Evolutionary conservation across 2,329 filamentous ascomycete genomes (phyloP).

Genomic region (Magnaporthiopsis incrustans): DNA sequence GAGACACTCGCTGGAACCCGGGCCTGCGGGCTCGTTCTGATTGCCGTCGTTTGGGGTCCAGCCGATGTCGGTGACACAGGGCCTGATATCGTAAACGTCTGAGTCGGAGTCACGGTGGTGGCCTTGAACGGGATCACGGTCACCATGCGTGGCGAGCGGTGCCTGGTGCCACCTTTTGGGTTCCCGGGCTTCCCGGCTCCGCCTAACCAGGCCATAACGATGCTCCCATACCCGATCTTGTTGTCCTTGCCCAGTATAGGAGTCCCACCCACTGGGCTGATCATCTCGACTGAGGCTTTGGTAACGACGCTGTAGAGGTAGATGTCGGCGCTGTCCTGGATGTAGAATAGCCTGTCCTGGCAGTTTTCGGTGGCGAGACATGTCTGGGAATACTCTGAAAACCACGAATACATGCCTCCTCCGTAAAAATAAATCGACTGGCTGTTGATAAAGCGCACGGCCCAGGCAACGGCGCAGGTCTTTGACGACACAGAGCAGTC

Average conservation of each 20-base stretch:
- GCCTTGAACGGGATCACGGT: slow-evolving; percentile 3
- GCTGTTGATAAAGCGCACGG: neutral
- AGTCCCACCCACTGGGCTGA: neutral
- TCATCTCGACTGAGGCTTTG: slow-evolving; percentile 8
- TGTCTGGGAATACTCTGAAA: slow-evolving; percentile 5
- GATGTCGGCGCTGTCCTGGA: slow-evolving; percentile 8
- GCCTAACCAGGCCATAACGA: slow-evolving; percentile 1
- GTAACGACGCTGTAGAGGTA: slow-evolving; percentile 10
- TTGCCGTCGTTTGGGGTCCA: neutral
- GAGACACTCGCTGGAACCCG: neutral
- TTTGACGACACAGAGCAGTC: neutral
- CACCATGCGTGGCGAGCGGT: neutral
- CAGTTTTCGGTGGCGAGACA: slow-evolving; percentile 26
- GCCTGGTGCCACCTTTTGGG: neutral
- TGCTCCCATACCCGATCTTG: neutral
- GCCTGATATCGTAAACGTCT: neutral
- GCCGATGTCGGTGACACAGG: neutral
- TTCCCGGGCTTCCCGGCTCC: neutral
- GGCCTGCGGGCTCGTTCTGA: slow-evolving; percentile 1
- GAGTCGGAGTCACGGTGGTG: neutral
- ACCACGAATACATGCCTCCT: slow-evolving; percentile 6
- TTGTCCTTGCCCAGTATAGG: neutral
- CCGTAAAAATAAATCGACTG: slow-evolving; percentile 2
- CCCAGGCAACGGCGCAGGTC: slow-evolving; percentile 1
- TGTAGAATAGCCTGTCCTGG: slow-evolving; percentile 10